These are phyloP conservation scores for Calonectria leucothoes DNA, from an alignment of 2,329 filamentous ascomycete species.

Conservation along the genomic window DNA sequence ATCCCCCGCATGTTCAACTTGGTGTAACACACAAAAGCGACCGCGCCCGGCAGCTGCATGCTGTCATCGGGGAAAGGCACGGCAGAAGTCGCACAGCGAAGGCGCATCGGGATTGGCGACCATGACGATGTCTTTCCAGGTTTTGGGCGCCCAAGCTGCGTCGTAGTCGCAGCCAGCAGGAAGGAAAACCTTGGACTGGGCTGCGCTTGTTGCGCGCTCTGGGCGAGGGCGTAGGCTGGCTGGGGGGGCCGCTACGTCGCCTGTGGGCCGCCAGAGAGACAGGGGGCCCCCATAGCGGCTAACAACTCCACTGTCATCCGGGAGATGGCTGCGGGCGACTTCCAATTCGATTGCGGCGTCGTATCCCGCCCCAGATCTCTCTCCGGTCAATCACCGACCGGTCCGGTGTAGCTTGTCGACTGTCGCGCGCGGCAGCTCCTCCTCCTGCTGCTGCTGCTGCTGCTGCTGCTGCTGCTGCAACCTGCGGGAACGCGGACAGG, in stretches of 20 bases:
- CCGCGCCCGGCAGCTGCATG: not conserved
- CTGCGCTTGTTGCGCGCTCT: not conserved
- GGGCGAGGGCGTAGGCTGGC: not conserved
- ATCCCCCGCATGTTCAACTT: slow-evolving; percentile 2
- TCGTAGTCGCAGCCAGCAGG: not conserved
- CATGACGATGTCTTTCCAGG: not conserved
- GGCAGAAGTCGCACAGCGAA: not conserved
- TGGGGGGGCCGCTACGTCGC: not conserved
- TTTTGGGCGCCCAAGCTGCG: not conserved
- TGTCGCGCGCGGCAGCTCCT: not conserved
- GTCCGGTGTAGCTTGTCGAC: not conserved
- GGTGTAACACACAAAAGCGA: not conserved
- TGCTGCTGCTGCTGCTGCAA: no score
- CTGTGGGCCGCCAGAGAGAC: not conserved
- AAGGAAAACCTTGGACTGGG: not conserved
- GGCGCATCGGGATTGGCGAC: not conserved
- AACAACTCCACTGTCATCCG: slow-evolving; percentile 15
- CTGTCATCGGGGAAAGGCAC: not conserved
- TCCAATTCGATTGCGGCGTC: not conserved
- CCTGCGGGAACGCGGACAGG: not conserved
- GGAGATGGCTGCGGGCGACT: slow-evolving; percentile 1
- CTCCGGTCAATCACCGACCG: slow-evolving; percentile 8
- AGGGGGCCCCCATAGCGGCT: slow-evolving; percentile 7
- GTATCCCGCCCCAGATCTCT: slow-evolving; percentile 9
- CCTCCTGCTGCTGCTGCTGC: no score